Conservation (phyloP, 768 basidiomycete species). For the Leccinum barrowsii region DNA sequence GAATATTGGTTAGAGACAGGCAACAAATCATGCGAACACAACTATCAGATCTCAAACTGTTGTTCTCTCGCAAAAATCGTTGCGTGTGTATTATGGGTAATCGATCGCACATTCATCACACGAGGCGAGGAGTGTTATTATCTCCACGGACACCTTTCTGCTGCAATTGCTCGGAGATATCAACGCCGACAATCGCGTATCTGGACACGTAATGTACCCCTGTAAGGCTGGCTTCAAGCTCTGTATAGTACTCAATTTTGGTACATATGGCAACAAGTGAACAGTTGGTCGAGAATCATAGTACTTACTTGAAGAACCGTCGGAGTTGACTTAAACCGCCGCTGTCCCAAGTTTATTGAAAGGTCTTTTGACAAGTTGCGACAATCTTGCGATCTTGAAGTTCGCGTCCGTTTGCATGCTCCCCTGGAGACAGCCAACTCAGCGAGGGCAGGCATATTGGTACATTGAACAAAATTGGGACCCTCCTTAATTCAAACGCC, state of each 20-base stretch:
- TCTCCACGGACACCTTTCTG: slow-evolving; percentile 2
- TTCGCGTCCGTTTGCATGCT: background rate
- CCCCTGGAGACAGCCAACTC: background rate
- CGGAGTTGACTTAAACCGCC: background rate
- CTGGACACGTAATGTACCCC: slow-evolving; percentile 7
- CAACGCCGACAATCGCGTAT: slow-evolving; percentile 15
- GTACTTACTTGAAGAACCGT: background rate
- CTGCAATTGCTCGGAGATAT: slow-evolving; percentile 6
- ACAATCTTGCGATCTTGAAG: background rate
- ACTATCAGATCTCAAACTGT: background rate
- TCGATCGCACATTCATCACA: background rate
- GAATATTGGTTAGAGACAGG: background rate
- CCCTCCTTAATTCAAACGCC: background rate
- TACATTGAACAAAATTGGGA: background rate
- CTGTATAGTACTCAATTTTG: background rate
- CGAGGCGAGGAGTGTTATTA: background rate
- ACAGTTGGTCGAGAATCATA: background rate
- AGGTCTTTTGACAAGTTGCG: background rate
- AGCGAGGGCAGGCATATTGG: background rate
- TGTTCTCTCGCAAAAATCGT: background rate
- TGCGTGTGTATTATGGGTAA: slow-evolving; percentile 1
- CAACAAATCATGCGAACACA: background rate
- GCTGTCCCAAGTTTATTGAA: background rate
- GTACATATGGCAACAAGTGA: background rate
- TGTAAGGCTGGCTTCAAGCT: background rate